Evolutionary conservation across 495 filamentous ascomycete species (phyloP).

Genomic region (Immersiella caudata): DNA sequence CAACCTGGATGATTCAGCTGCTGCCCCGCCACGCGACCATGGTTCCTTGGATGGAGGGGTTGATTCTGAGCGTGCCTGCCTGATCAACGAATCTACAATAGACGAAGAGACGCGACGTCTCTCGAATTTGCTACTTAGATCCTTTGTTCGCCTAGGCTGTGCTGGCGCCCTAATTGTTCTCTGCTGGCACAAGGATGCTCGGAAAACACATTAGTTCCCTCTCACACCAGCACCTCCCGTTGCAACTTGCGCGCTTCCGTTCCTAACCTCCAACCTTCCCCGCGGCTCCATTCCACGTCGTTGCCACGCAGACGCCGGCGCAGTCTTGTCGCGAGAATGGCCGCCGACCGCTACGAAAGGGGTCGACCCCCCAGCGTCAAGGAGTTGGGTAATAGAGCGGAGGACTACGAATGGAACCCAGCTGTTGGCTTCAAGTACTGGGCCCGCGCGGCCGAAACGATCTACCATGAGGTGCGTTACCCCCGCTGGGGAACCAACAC

Average conservation of each 20-base stretch:
- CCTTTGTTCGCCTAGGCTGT: neutral
- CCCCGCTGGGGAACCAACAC: neutral
- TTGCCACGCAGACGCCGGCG: neutral
- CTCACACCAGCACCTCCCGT: neutral
- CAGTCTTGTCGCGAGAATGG: neutral
- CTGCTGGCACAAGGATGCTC: neutral
- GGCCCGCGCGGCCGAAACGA: slow-evolving; percentile 75
- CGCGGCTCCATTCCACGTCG: neutral
- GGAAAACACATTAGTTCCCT: neutral
- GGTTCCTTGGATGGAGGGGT: slow-evolving; percentile 1
- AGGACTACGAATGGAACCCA: slow-evolving; percentile 77
- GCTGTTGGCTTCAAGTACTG: slow-evolving; percentile 74
- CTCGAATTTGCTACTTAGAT: neutral
- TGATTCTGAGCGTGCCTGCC: neutral
- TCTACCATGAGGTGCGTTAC: slow-evolving; percentile 74
- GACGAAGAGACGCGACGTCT: neutral
- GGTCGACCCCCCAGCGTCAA: slow-evolving; percentile 67
- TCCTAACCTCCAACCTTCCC: neutral
- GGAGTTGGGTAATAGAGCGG: slow-evolving; percentile 70
- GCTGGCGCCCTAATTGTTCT: neutral
- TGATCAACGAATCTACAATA: neutral
- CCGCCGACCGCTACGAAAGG: slow-evolving; percentile 16
- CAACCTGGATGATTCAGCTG: neutral
- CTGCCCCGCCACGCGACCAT: slow-evolving; percentile 7
- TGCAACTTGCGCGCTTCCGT: neutral